Evolutionary conservation across 169 alveolate genomes (phyloP).

Genomic region (Plasmodium gaboni): DNA sequence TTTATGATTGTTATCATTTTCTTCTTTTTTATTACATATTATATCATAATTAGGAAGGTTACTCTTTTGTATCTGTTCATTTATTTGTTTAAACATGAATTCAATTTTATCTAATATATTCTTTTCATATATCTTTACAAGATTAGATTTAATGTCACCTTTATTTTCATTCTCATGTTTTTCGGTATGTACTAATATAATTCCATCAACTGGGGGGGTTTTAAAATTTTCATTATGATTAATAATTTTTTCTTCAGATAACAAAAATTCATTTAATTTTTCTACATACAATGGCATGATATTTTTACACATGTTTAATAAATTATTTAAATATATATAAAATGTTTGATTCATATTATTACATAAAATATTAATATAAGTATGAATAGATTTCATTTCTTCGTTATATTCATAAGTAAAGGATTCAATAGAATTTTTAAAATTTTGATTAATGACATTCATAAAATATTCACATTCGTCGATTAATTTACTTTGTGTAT

Average conservation of each 20-base stretch:
- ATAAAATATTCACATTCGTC: constrained; percentile 72
- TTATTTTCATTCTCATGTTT: neutral
- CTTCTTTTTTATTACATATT: neutral
- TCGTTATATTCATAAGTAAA: constrained; percentile 23
- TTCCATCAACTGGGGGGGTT: constrained; percentile 29
- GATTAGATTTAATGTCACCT: neutral
- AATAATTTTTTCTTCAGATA: constrained; percentile 22
- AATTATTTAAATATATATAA: constrained; percentile 5
- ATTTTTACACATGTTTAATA: constrained; percentile 24
- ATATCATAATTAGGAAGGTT: neutral
- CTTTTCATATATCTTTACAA: neutral
- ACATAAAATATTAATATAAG: constrained; percentile 29
- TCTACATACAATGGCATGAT: constrained; percentile 36
- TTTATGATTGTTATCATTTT: neutral
- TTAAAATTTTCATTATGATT: constrained; percentile 31
- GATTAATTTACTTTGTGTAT: constrained; percentile 62
- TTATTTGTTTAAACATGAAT: neutral
- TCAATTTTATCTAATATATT: neutral
- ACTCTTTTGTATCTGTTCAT: neutral
- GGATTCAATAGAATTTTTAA: constrained; percentile 49
- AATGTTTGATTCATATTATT: constrained; percentile 54
- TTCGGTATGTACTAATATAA: neutral
- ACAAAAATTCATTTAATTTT: constrained; percentile 32
- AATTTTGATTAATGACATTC: constrained; percentile 46
- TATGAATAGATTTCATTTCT: constrained; percentile 18